Evolutionary conservation across 129 eudicot genomes (phyloP).

Genomic region (Oenanthe sinensis): DNA sequence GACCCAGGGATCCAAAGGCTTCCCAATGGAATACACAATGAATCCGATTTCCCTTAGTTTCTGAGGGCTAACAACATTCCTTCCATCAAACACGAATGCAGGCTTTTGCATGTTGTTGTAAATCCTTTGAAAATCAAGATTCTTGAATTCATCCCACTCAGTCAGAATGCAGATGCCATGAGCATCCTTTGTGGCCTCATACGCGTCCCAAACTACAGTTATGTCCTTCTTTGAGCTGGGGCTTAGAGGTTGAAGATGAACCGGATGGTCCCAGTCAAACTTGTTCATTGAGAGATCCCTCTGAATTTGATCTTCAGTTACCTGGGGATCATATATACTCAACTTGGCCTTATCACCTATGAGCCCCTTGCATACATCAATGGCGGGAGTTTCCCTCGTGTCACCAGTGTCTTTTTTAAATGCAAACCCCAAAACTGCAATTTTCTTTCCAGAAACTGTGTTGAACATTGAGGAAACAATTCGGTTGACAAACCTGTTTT

Average conservation of each 20-base stretch:
- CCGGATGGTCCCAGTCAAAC: slow-evolving; percentile 30
- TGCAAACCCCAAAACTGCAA: not conserved
- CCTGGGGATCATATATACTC: slow-evolving; percentile 23
- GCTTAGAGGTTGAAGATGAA: slow-evolving; percentile 26
- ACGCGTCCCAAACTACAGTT: slow-evolving; percentile 19
- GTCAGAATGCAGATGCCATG: slow-evolving; percentile 24
- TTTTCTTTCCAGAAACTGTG: not conserved
- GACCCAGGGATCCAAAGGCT: slow-evolving; percentile 23
- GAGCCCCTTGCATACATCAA: not conserved
- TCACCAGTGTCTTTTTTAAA: not conserved
- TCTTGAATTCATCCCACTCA: slow-evolving; percentile 25
- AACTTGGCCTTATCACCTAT: slow-evolving; percentile 12
- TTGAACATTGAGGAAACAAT: not conserved
- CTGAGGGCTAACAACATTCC: slow-evolving; percentile 15
- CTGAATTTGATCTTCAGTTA: slow-evolving; percentile 35
- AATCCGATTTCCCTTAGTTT: slow-evolving; percentile 23
- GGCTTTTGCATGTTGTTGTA: slow-evolving; percentile 20
- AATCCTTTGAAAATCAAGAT: slow-evolving; percentile 21
- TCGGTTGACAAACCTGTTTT: not conserved
- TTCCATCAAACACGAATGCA: slow-evolving; percentile 18
- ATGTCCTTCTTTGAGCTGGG: slow-evolving; percentile 13
- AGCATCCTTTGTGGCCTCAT: slow-evolving; percentile 20
- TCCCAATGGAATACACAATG: slow-evolving; percentile 21
- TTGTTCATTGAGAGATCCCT: slow-evolving; percentile 27
- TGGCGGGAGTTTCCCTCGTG: slow-evolving; percentile 1